Base-by-base conservation (phyloP, 805 yeast species). In the Nakazawaea ambrosiae region DNA sequence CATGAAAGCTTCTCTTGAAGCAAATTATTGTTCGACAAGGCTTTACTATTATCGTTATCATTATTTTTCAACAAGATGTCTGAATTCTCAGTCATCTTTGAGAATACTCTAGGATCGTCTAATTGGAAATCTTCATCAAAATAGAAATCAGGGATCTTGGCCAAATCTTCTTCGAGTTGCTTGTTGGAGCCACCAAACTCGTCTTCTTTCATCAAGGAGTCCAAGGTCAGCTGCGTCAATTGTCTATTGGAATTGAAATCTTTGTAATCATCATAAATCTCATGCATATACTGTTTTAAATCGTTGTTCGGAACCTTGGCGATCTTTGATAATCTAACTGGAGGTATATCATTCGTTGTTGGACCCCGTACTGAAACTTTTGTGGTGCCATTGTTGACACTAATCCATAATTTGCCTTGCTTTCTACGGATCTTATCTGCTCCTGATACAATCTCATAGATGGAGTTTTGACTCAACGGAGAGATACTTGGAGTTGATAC, bases 71-170 rank as follows among this genome's bases (percentile, higher is more conserved):
- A 54, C 5, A 63, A 41, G 16, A 75, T 61, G 15, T 72, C 70
- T 2, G 75, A 61, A 28, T 71, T 73, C 31, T 78, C 87, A 11
- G 83, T 68, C 2, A 89, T 95, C 41, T 73, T 65, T 39, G 78
- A 77, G 55, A 90, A 90, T 1, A 80, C 69, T 40, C 96, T 68
- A 5, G 96, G 96, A 53, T 92, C 87, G 49, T 92, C 97, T 27
- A 92, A 65, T 45, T 85, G 68, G 58, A 92, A 92, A 28, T 77
- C 71, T 6, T 71, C 64, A 19, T 71, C 73, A 44, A 81, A 78
- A 49, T 73, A 92, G 1, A 86, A 74, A 2, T 63, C 57, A 0
- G 98, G 97, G 5, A 92, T 73, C 42, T 66, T 54, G 6, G 59
- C 47, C 33, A 76, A 42, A 8, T 58, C 49, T 23, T 55, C 45